Evolutionary conservation across 2,329 filamentous ascomycete genomes (phyloP), one percentile per base, ranked within the genome.

Genomic region (Exophiala bonariae): DNA sequence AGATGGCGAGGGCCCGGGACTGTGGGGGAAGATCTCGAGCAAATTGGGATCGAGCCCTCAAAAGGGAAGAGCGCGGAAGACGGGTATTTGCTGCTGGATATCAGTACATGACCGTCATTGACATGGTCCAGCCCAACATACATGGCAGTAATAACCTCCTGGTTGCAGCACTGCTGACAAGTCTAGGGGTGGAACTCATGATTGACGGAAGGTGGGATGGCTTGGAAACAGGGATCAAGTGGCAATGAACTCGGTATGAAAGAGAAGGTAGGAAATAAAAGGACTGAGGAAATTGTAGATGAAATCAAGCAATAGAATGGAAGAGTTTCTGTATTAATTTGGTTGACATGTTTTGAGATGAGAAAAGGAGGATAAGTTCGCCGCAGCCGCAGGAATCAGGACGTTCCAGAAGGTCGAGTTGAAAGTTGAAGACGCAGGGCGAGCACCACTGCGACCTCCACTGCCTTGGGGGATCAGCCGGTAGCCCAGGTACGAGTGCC

Each of bases 1-100:
- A 64, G 42, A 83, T 76, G 33, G 80, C 79, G 40, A 83, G 70
- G 8, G 81, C 79, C 23, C 76, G 75, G 17, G 81, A 55, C 38
- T 77, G 72, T 39, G 74, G 41, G 10, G 55, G 57, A 10, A 54
- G 41, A 40, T 52, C 40, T 39, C 51, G 40, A n/a, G 43, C 39
- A 30, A 55, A 52, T 17, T 31, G 41, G 17, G 49, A 55, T 16
- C 52, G 48, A 26, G 41, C 39, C 34, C 17, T 35, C 30, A 55
- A 35, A 13, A 41, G 42, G 16, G 47, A 46, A 23, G 52, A 46
- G 17, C 48, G 41, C 14, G 41, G 40, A 32, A 54, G 38, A 18
- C 55, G 45, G 18, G 53, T 44, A 36, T 52, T 42, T 31, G 51
- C 56, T 58, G 40, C 26, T 4, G 9, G 28, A 9, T 11, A 41